These are phyloP conservation scores for Aspergillus sp. DNA, from an alignment of 2,329 filamentous ascomycete genomes.

Conservation along the genomic window DNA sequence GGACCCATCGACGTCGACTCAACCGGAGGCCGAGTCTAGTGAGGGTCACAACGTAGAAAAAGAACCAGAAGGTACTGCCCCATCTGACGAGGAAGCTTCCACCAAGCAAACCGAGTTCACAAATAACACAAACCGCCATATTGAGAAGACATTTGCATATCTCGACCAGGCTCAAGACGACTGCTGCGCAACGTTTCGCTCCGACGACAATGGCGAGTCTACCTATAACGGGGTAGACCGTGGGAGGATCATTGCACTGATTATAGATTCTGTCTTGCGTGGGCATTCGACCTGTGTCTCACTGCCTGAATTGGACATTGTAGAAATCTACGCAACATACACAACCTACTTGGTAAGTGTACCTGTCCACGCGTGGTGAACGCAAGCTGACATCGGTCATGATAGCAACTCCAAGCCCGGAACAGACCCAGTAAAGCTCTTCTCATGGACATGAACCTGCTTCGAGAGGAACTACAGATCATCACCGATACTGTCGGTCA, in stretches of 20 bases:
- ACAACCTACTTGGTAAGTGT: slow-evolving; percentile 1
- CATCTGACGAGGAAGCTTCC: not conserved
- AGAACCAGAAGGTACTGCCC: not conserved
- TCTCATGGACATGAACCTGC: slow-evolving; percentile 1
- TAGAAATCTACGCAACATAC: slow-evolving; percentile 3
- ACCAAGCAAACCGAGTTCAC: not conserved
- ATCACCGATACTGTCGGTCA: not conserved
- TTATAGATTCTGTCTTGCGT: not conserved
- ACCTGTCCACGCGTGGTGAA: not conserved
- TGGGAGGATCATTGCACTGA: not conserved
- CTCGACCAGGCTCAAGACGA: not conserved
- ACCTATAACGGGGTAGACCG: slow-evolving; percentile 1
- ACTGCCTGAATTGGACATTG: slow-evolving; percentile 1
- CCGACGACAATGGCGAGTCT: not conserved
- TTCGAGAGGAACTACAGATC: slow-evolving; percentile 3
- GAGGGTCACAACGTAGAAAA: not conserved
- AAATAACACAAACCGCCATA: not conserved
- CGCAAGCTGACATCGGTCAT: too few species aligned
- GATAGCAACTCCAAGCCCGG: slow-evolving; percentile 3
- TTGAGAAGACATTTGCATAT: not conserved
- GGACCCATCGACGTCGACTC: not conserved
- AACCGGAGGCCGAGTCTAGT: not conserved
- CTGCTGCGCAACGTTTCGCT: slow-evolving; percentile 1
- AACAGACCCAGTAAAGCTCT: slow-evolving; percentile 3
- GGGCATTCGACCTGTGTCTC: slow-evolving; percentile 1